Conservation (phyloP, 352 stramenopile genomes). For the Peronosclerospora sorghi region DNA sequence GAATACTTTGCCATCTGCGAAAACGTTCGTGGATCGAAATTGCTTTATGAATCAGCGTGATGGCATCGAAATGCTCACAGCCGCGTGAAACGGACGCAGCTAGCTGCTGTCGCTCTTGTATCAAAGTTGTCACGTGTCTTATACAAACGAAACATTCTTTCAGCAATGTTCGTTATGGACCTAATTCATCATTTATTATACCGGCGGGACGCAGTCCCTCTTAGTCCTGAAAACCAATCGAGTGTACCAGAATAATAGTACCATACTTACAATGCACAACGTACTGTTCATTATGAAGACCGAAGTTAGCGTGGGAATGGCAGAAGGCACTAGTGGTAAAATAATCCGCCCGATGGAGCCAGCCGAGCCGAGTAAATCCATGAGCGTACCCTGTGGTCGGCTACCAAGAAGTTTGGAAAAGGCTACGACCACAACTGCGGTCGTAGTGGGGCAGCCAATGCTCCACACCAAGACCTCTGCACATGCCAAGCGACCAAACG, state of each 20-base stretch:
- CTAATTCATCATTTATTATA: too few species aligned
- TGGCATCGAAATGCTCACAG: too few species aligned
- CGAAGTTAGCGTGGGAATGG: conserved; percentile 49
- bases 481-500: conserved; percentile 40
- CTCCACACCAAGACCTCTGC: conserved; percentile 73
- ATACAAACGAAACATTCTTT: too few species aligned
- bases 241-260: conserved; percentile 57
- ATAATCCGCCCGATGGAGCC: conserved; percentile 68
- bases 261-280: conserved; percentile 46
- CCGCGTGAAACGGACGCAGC: not conserved
- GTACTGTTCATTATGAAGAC: conserved; percentile 70
- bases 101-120: not conserved
- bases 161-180: too few species aligned
- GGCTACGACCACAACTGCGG: conserved; percentile 55
- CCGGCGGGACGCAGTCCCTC: conserved; percentile 20
- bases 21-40: not conserved
- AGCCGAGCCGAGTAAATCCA: conserved; percentile 65
- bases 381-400: conserved; percentile 65
- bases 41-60: too few species aligned
- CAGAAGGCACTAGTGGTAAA: conserved; percentile 55
- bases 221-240: conserved; percentile 44
- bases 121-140: not conserved
- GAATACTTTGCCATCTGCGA: conserved; percentile 9
- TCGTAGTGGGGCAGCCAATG: conserved; percentile 69
- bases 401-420: conserved; percentile 72